These are phyloP conservation scores for Alternaria arbusti DNA, from an alignment of 2,329 filamentous ascomycete species.

Conservation along the genomic window DNA sequence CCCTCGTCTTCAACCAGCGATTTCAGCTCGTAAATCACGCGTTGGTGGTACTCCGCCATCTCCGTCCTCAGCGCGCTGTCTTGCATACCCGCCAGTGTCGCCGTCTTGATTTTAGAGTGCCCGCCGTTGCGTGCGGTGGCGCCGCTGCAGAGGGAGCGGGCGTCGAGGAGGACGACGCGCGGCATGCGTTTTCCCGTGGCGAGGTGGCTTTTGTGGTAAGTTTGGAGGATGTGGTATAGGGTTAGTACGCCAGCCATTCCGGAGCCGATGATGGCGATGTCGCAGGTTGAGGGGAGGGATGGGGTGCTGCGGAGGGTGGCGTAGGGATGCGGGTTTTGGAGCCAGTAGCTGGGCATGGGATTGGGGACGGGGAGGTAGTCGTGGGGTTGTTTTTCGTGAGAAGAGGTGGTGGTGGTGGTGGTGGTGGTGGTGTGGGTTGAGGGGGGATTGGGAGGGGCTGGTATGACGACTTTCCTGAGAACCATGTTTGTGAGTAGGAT, in stretches of 20 bases:
- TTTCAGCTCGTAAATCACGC: not conserved
- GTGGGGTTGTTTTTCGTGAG: not conserved
- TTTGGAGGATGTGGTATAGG: not conserved
- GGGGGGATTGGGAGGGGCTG: not conserved
- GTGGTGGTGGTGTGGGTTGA: not conserved
- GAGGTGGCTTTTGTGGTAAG: not conserved
- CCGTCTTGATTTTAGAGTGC: not conserved
- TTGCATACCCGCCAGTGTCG: not conserved
- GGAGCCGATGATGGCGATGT: not conserved
- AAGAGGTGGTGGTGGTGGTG: not conserved
- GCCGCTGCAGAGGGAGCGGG: not conserved
- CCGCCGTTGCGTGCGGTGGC: not conserved
- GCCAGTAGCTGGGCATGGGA: constrained; percentile 48
- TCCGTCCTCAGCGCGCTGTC: not conserved
- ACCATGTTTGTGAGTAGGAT: not conserved
- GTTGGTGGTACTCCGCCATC: not conserved
- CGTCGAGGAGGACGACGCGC: not conserved
- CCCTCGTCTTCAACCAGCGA: not conserved
- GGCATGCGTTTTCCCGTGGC: not conserved
- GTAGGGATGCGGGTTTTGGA: constrained; percentile 37
- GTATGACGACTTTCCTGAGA: not conserved
- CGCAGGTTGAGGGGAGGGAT: constrained; percentile 1
- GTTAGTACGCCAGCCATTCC: not conserved
- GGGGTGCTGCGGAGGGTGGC: constrained; percentile 36
- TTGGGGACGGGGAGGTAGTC: constrained; percentile 39